Evolutionary conservation across 148 eudicot genomes (phyloP).

Genomic region (Chenopodium quinoa): DNA sequence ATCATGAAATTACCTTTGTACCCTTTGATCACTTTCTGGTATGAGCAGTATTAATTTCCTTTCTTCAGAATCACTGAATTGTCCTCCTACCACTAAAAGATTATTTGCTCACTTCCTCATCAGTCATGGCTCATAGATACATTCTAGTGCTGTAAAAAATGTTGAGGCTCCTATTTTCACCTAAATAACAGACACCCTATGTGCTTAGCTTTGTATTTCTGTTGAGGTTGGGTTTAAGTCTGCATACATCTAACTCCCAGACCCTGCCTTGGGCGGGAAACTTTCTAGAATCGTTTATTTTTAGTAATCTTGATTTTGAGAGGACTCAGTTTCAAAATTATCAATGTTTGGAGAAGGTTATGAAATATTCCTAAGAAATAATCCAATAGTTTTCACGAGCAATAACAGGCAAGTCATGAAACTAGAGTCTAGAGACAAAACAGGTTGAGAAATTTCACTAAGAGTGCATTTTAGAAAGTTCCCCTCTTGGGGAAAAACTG

Average conservation of each 20-base stretch:
- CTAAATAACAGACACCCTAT: not conserved
- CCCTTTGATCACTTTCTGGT: no score
- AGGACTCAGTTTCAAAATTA: not conserved
- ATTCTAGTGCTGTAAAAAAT: not conserved
- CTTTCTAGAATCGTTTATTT: not conserved
- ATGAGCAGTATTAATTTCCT: not conserved
- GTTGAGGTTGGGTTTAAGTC: not conserved
- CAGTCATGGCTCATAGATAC: not conserved
- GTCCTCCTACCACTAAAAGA: not conserved
- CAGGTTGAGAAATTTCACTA: no score
- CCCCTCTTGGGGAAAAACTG: no score
- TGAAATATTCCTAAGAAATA: no score
- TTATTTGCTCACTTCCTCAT: not conserved
- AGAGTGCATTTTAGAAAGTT: no score
- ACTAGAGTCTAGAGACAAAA: no score
- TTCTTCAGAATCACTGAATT: not conserved
- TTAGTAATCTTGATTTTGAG: not conserved
- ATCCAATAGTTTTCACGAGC: no score
- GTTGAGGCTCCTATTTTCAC: not conserved
- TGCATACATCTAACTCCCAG: not conserved
- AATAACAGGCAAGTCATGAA: no score
- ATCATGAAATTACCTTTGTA: not conserved
- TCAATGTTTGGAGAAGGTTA: not conserved
- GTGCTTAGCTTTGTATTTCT: no score
- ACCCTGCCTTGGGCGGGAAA: not conserved